A percentile compares a stretch with the other conserved stretches of the same genome.
phyloP scores from a whole-genome alignment of 176 grass and related monocot species.

The Phoenix roebelenii region DNA sequence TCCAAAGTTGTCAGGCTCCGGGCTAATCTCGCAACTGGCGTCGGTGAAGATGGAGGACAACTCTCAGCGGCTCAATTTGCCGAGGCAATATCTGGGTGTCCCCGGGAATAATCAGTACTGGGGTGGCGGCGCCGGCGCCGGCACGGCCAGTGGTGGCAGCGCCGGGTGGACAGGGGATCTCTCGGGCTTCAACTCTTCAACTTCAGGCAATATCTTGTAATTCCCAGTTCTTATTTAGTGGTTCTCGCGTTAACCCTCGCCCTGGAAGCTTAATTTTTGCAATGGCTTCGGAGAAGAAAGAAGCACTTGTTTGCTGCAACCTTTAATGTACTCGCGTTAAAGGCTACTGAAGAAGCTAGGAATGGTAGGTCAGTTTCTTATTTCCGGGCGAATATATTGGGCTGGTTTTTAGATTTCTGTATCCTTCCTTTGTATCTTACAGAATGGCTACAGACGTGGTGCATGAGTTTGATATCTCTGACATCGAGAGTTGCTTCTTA shows the following conservation, averaged over 20 bases:
- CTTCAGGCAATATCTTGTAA: conserved; percentile 63
- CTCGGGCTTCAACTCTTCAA: conserved; percentile 64
- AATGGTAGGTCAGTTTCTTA: conserved; percentile 28
- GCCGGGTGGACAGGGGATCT: conserved; percentile 26
- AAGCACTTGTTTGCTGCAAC: not conserved
- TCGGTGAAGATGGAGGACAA: conserved; percentile 84
- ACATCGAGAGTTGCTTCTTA: conserved; percentile 19
- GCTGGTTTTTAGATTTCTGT: conserved; percentile 3
- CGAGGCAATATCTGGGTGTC: conserved; percentile 48
- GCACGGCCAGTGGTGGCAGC: not conserved
- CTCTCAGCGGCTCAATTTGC: conserved; percentile 22
- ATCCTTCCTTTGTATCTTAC: conserved; percentile 7
- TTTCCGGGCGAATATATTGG: conserved; percentile 12
- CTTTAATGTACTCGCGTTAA: not conserved
- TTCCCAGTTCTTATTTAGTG: not conserved
- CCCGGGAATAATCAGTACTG: conserved; percentile 60
- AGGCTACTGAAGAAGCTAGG: conserved; percentile 6
- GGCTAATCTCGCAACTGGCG: conserved; percentile 54
- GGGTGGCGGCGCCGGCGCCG: conserved; percentile 21
- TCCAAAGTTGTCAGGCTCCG: conserved; percentile 40
- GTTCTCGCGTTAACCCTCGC: conserved; percentile 31
- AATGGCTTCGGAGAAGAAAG: conserved; percentile 26
- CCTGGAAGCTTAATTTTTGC: conserved; percentile 71
- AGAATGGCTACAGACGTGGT: conserved; percentile 23
- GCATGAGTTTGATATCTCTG: conserved; percentile 10